phyloP scores from a whole-genome alignment of 208 protist genomes.

The Herpetomonas muscarum region DNA sequence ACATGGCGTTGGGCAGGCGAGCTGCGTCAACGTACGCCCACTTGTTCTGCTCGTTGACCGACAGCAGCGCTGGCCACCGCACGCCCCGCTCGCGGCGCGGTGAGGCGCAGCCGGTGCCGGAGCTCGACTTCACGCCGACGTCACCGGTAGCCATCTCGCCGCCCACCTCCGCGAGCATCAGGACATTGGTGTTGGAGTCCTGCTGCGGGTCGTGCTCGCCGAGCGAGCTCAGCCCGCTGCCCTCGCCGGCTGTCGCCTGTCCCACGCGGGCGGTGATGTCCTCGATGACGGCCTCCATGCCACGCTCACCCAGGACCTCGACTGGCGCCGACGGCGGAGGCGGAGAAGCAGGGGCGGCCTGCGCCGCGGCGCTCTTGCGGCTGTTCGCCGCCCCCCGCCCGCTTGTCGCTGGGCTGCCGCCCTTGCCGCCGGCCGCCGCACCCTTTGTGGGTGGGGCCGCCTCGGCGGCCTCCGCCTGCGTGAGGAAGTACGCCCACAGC shows the following conservation, averaged over 20 bases:
- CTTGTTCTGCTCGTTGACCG: background rate
- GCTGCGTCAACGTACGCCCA: background rate
- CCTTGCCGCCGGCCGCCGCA: background rate
- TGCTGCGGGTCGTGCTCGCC: too few species aligned
- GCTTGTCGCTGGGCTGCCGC: slow-evolving; percentile 13
- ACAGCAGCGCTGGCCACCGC: background rate
- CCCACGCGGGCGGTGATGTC: too few species aligned
- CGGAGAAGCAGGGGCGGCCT: background rate
- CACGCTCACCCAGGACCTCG: too few species aligned
- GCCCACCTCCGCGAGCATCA: too few species aligned
- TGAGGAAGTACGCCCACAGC: slow-evolving; percentile 21
- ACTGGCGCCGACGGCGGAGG: background rate
- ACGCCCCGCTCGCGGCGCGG: background rate
- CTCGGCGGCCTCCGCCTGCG: background rate
- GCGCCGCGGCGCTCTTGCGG: background rate
- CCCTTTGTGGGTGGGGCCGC: background rate
- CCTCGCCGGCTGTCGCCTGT: too few species aligned
- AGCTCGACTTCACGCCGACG: too few species aligned
- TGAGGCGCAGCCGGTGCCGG: background rate
- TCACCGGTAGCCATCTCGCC: too few species aligned
- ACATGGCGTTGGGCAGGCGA: background rate
- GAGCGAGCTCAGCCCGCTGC: too few species aligned
- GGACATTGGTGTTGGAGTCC: too few species aligned
- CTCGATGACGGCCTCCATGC: too few species aligned
- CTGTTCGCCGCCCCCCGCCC: background rate